Evolutionary conservation across 2,329 filamentous ascomycete species (phyloP), one percentile per base, ranked within the genome.

Genomic region (Rhytidhysteron rufulum): DNA sequence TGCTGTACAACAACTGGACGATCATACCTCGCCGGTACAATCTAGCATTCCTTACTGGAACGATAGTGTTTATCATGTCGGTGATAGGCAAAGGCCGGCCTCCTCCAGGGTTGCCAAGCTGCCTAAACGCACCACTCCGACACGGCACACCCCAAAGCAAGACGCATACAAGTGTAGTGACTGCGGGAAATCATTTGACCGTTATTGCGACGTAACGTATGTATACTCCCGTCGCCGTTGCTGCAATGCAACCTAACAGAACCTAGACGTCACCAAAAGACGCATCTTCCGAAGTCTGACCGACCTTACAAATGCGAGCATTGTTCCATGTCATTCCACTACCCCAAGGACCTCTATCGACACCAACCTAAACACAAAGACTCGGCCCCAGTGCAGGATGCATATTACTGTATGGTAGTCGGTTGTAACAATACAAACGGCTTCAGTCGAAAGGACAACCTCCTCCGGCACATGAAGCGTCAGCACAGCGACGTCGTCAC

Each of bases 361-460:
- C 62, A 65, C 35, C 41, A 55, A 31, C 45, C 34, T 5, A 60
- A 50, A 25, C 62, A 65, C 37, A 48, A 41, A 6, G 39, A 50
- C 17, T 45, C 53, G 16, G 41, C 49, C 2, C 44, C 44, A 4
- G 33, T 39, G 5, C 43, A 51, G 17, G 32, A 21, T 4, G 44
- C 33, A 13, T 51, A 53, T 30, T 48, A 45, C 33, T 65, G 62
- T 42, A 30, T 37, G 4, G 42, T 54, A 25, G 44, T 50, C 11
- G 58, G 52, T 3, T 65, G 62, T 41, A 42, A 31, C 34, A 56
- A 59, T 20, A 41, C 40, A 3, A 47, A 55, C 11, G 58, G 60
- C 36, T 64, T 64, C 49, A 61, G 60, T 15, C 55, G 62, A 16
- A 57, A 50, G 20, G 62, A 65, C 40, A 65, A 65, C 29, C 49